Evolutionary conservation across 306 rosid species (phyloP).

Genomic region (Quercus ilex): DNA sequence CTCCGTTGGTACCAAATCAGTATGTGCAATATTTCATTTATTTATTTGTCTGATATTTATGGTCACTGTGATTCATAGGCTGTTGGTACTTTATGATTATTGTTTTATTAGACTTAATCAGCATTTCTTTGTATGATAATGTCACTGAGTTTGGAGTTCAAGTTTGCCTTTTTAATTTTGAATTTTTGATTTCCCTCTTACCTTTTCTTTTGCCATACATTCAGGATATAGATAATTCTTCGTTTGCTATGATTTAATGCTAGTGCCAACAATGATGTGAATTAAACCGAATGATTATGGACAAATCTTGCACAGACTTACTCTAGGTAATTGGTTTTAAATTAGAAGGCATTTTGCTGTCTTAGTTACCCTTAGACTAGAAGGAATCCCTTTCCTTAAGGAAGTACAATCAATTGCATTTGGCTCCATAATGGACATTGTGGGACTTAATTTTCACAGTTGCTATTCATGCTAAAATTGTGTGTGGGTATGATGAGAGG

Average conservation of each 20-base stretch:
- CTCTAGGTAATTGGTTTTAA: not conserved
- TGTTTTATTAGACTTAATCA: not conserved
- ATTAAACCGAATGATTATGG: not conserved
- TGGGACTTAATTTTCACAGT: not conserved
- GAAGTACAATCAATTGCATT: not conserved
- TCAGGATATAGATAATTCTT: not conserved
- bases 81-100: not conserved
- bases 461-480: not conserved
- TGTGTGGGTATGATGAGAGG: not conserved
- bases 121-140: not conserved
- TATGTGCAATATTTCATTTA: slow-evolving; percentile 37
- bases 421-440: not conserved
- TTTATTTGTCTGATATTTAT: slow-evolving; percentile 19
- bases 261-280: not conserved
- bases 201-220: not conserved
- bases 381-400: not conserved
- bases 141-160: not conserved
- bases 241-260: not conserved
- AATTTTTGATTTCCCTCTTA: not conserved
- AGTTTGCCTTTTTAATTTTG: not conserved
- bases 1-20: slow-evolving; percentile 61
- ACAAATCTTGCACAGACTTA: not conserved
- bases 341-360: not conserved
- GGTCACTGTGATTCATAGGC: slow-evolving; percentile 5
- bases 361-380: not conserved